A percentile compares a stretch with the other conserved stretches of the same genome.
phyloP scores from a whole-genome alignment of 148 eudicot genomes.

The Rhododendron williamsianum region DNA sequence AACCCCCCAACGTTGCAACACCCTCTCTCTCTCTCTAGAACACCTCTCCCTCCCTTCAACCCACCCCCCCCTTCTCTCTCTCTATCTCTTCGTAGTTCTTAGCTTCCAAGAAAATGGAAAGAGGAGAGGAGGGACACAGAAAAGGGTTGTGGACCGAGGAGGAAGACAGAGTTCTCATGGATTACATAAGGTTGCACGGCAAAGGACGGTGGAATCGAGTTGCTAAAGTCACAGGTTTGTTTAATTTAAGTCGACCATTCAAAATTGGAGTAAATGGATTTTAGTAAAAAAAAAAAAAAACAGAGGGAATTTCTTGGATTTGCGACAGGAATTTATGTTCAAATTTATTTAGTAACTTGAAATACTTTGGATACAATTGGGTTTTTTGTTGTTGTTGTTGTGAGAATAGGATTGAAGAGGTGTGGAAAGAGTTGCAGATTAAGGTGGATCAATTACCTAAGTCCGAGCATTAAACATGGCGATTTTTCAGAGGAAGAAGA shows the following conservation, averaged over 20 bases:
- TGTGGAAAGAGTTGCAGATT: slow-evolving; percentile 31
- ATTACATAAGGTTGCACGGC: slow-evolving; percentile 19
- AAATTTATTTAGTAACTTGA: not conserved
- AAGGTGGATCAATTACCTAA: slow-evolving; percentile 27
- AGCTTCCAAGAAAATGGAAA: not conserved
- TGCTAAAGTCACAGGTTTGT: slow-evolving; percentile 18
- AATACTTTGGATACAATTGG: not conserved
- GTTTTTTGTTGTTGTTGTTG: not conserved
- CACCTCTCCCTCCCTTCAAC: no score
- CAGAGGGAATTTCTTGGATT: not conserved
- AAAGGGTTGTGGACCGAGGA: slow-evolving; percentile 30
- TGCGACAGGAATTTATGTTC: not conserved
- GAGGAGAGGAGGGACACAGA: slow-evolving; percentile 12
- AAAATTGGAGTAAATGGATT: not conserved
- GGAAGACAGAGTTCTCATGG: slow-evolving; percentile 22
- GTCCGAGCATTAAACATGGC: slow-evolving; percentile 22
- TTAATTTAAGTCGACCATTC: not conserved
- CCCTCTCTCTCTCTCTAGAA: not conserved
- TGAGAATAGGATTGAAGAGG: slow-evolving; percentile 23
- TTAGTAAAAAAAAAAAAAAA: not conserved
- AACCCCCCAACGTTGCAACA: not conserved
- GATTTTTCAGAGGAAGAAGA: slow-evolving; percentile 28
- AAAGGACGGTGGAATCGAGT: slow-evolving; percentile 27
- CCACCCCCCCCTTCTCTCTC: not conserved
- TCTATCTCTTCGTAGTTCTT: not conserved